Conservation (phyloP, 2,329 filamentous ascomycete genomes). For the Fusarium circinatum region DNA sequence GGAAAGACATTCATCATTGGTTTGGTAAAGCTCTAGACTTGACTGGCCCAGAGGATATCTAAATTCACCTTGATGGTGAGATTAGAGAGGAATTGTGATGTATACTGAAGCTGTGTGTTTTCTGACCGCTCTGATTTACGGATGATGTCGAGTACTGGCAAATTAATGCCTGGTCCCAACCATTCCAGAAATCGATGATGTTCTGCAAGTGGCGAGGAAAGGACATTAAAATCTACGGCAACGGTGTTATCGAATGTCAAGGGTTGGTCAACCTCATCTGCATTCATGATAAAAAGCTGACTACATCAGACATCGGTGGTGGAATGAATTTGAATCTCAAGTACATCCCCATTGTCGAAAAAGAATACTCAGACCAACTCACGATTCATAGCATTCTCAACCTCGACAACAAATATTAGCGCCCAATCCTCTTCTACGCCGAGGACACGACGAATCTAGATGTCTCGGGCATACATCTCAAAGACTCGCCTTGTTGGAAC, state of each 20-base stretch:
- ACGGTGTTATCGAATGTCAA: slow-evolving; percentile 66
- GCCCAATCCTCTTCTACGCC: slow-evolving; percentile 69
- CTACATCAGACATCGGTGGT: slow-evolving; percentile 27
- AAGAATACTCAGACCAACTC: neutral
- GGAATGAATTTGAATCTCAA: slow-evolving; percentile 30
- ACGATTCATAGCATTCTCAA: slow-evolving; percentile 53
- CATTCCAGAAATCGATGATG: slow-evolving; percentile 63
- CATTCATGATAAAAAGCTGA: neutral
- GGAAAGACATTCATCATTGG: slow-evolving; percentile 65
- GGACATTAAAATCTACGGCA: slow-evolving; percentile 68
- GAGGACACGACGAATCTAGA: slow-evolving; percentile 69
- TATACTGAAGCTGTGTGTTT: rapidly evolving
- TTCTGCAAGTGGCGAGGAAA: slow-evolving; percentile 73
- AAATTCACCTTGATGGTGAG: slow-evolving; percentile 68
- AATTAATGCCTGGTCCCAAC: slow-evolving; percentile 52
- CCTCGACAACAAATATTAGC: slow-evolving; percentile 64
- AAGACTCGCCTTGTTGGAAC: slow-evolving; percentile 72
- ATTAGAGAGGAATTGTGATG: slow-evolving; percentile 42
- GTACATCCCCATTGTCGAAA: too few relatives aligned
- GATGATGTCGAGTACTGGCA: slow-evolving; percentile 58
- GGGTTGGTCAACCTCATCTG: slow-evolving; percentile 33
- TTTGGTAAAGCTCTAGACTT: slow-evolving; percentile 68
- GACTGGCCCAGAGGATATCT: slow-evolving; percentile 66
- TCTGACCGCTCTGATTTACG: slow-evolving; percentile 48
- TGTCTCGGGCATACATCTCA: slow-evolving; percentile 67